Base-by-base conservation (phyloP, 768 basidiomycete genomes). In the Phanerochaete carnosa region DNA sequence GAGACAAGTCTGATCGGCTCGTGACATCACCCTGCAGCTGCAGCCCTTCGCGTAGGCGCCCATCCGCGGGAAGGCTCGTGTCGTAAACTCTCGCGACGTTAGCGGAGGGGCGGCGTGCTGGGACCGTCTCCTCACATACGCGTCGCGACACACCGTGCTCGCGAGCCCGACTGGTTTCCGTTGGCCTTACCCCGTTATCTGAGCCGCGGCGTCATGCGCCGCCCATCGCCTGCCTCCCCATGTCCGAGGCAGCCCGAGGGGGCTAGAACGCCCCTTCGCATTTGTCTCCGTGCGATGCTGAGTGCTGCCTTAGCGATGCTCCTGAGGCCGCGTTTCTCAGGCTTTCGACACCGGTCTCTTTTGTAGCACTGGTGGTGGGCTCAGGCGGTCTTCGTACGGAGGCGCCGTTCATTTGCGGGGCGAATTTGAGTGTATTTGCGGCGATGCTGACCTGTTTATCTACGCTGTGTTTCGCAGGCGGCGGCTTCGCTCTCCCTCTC, bases 401-500 rank as follows among this genome's bases (percentile, higher is more conserved):
- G 12, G 22, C n/a, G n/a, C 35, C n/a, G 45, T 4, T 25, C 25
- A 15, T 45, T 35, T 45, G 30, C n/a, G 11, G 15, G 55, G 2
- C n/a, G 16, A 26, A 16, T 54, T 58, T 51, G 33, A 22, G 25
- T 25, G 16, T 25, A 60, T 51, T 43, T 45, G 23, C 47, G 5
- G 23, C 23, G 6, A 5, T 25, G 47, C 47, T 49, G 47, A 16
- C 51, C 46, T n/a, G 32, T 26, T 46, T 33, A 26, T 50, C 55
- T 57, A 19, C 39, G 39, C 22, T 8, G 32, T 47, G 7, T 46
- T 32, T n/a, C 52, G 19, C 47, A 62, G 50, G 58, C 58, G 4
- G 23, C 47, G 25, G n/a, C 43, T 19, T 59, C 65, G 2, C 65
- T 67, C 46, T 16, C 39, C 11, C 39, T 66, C 28, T 32, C 57